Percentiles rank a stretch among this genome's conserved stretches.
Conservation (phyloP, 306 rosid species). For the Mimosa bimucronata region DNA sequence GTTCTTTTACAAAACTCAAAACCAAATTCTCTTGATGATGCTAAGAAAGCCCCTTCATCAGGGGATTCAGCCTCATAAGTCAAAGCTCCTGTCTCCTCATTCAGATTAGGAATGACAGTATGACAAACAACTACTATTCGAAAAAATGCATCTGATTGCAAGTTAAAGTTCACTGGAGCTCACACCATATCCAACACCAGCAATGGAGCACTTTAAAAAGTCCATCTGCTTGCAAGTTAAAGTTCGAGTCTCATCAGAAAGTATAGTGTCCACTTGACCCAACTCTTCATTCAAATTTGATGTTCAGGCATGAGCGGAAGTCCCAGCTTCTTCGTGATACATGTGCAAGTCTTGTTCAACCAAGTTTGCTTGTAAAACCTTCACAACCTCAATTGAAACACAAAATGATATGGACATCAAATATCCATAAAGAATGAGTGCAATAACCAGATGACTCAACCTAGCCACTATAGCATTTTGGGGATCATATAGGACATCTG, state of each 20-base stretch:
- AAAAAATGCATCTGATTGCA: slow-evolving; percentile 95
- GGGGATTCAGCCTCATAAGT: slow-evolving; percentile 99
- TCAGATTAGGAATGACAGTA: slow-evolving; percentile 90
- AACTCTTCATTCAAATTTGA: slow-evolving; percentile 97
- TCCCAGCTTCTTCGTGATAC: slow-evolving; percentile 89
- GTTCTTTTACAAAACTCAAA: slow-evolving; percentile 89
- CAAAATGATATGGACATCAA: slow-evolving; percentile 96
- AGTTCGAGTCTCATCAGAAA: slow-evolving; percentile 98
- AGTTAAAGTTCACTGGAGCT: slow-evolving; percentile 92
- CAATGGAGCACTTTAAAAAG: slow-evolving; percentile 95
- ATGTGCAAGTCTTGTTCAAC: slow-evolving; percentile 86
- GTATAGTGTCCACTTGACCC: slow-evolving; percentile 99
- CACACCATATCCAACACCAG: slow-evolving; percentile 81
- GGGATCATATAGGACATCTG: slow-evolving; percentile 64
- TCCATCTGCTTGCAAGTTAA: slow-evolving; percentile 99
- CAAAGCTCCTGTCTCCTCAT: slow-evolving; percentile 67
- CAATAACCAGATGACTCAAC: slow-evolving; percentile 86
- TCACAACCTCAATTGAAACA: slow-evolving; percentile 96
- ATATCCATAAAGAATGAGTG: slow-evolving; percentile 96
- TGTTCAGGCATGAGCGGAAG: slow-evolving; percentile 88
- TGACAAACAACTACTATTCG: slow-evolving; percentile 92
- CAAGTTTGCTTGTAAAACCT: slow-evolving; percentile 94
- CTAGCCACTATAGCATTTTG: slow-evolving; percentile 64
- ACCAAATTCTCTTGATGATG: slow-evolving; percentile 95
- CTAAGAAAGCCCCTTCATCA: slow-evolving; percentile 97